Conservation (phyloP, 192 early-diverging fungal species). For the Rhizoclosmatium globosum region DNA sequence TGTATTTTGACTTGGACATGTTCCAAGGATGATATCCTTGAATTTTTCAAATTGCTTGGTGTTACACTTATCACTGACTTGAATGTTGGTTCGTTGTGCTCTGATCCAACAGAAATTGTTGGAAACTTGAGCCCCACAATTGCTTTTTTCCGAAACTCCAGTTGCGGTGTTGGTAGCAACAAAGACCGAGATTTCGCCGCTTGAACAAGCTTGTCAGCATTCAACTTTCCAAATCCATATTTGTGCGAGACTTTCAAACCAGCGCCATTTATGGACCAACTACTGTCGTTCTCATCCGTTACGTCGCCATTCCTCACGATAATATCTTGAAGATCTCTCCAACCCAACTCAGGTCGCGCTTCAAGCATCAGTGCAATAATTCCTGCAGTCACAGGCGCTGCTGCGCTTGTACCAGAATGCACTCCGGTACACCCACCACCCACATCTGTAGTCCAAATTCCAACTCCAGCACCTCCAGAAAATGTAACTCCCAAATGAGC, state of each 20-base stretch:
- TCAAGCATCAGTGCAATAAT: conserved; percentile 89
- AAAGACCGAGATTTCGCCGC: conserved; percentile 65
- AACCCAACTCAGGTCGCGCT: conserved; percentile 84
- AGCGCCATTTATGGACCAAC: conserved; percentile 76
- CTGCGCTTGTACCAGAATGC: conserved; percentile 94
- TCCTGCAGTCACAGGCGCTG: conserved; percentile 92
- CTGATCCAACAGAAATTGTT: background rate
- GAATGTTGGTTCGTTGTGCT: conserved; percentile 38
- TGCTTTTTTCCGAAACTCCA: conserved; percentile 49
- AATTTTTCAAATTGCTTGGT: conserved; percentile 11
- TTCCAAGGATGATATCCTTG: conserved; percentile 60
- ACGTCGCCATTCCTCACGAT: conserved; percentile 79
- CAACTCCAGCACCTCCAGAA: conserved; percentile 73
- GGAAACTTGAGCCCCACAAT: conserved; percentile 44
- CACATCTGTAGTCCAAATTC: conserved; percentile 90
- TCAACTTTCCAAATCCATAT: conserved; percentile 91
- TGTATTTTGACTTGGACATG: conserved; percentile 86
- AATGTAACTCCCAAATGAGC: conserved; percentile 91
- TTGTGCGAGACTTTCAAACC: conserved; percentile 88
- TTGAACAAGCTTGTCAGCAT: conserved; percentile 84
- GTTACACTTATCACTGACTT: conserved; percentile 41
- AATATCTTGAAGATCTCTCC: conserved; percentile 94
- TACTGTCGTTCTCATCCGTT: conserved; percentile 69
- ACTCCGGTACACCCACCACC: conserved; percentile 71
- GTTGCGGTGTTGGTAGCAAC: conserved; percentile 71